These are phyloP conservation scores for Fragilariopsis cylindrus DNA, from an alignment of 108 stramenopile genomes.

Conservation along the genomic window DNA sequence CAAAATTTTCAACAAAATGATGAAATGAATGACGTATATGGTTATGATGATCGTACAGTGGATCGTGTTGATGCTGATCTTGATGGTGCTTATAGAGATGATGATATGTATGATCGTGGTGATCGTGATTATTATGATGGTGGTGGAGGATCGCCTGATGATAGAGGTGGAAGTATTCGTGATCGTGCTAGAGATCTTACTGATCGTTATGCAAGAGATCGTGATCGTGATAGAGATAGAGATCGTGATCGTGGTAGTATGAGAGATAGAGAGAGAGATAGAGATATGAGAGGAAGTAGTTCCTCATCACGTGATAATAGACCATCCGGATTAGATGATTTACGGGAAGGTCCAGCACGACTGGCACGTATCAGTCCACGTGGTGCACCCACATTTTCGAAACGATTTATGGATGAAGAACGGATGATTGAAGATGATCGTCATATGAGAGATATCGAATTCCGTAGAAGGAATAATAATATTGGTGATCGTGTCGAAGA, in stretches of 20 bases:
- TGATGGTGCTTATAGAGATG: not conserved
- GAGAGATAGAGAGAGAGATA: not conserved
- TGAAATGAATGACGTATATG: constrained; percentile 15
- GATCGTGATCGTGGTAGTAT: not conserved
- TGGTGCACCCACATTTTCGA: constrained; percentile 8
- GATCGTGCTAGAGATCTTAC: not conserved
- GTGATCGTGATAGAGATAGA: not conserved
- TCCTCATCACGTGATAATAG: not conserved
- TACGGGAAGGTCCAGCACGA: not conserved
- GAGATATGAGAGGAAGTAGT: not conserved
- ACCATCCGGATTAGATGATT: not conserved
- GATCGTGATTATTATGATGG: not conserved
- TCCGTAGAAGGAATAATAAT: constrained; percentile 10
- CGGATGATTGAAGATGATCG: constrained; percentile 11
- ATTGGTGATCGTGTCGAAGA: constrained; percentile 15
- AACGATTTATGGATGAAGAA: constrained; percentile 10
- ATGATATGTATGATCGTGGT: not conserved
- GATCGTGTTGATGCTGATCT: not conserved
- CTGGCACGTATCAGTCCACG: not conserved
- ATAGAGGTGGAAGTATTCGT: too few relatives aligned
- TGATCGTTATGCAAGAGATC: not conserved
- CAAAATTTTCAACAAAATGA: constrained; percentile 19
- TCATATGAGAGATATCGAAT: constrained; percentile 7
- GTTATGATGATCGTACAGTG: not conserved
- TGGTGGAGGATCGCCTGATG: not conserved